A percentile compares a stretch with the other conserved stretches of the same genome.
Conservation (phyloP, 2,329 filamentous ascomycete genomes). For the Bipolaris zeicola region DNA sequence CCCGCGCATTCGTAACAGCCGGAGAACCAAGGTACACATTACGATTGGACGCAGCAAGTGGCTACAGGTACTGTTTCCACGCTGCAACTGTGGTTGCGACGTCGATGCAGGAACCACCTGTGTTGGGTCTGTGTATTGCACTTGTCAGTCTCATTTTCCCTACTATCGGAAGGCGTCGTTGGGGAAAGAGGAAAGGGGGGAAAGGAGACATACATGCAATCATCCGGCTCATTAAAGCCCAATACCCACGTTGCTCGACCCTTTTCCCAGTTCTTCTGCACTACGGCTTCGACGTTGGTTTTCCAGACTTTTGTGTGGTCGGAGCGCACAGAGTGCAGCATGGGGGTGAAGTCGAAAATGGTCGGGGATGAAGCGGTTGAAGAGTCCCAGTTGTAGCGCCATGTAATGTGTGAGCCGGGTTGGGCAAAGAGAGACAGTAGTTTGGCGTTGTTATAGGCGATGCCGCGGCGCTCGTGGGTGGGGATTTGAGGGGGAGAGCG, state of each 20-base stretch:
- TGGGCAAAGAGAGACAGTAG: conserved; percentile 58
- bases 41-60: conserved; percentile 19
- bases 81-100: conserved; percentile 16
- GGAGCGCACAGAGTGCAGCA: conserved; percentile 25
- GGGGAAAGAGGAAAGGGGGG: no score
- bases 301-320: conserved; percentile 29
- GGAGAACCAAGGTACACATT: conserved; percentile 39
- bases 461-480: conserved; percentile 56
- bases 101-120: conserved; percentile 34
- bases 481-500: conserved; percentile 46
- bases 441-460: conserved; percentile 66
- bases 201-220: conserved; percentile 24
- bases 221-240: conserved; percentile 46
- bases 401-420: conserved; percentile 53
- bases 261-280: background rate
- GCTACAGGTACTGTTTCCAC: conserved; percentile 29
- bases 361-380: conserved; percentile 39
- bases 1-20: conserved; percentile 36
- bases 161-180: no score
- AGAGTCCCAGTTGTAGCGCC: conserved; percentile 73
- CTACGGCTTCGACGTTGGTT: conserved; percentile 17
- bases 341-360: conserved; percentile 66
- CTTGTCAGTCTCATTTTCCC: background rate
- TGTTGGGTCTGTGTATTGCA: conserved; percentile 4
- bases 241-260: conserved; percentile 29